These are phyloP conservation scores for Hamamelis virginiana DNA, from an alignment of 164 flowering plant genomes.

Conservation along the genomic window DNA sequence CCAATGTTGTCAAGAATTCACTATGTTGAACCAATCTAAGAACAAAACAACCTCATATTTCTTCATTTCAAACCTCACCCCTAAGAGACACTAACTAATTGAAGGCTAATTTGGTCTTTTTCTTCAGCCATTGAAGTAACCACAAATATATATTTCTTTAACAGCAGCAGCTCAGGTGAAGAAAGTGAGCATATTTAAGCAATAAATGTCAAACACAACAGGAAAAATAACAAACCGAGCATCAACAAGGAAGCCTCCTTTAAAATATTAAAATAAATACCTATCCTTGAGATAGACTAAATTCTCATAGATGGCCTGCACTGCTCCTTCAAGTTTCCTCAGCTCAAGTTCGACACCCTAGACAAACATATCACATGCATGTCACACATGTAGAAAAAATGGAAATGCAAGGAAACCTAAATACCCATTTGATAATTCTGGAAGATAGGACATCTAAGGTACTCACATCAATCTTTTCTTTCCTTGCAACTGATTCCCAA, in stretches of 20 bases:
- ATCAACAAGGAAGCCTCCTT: background rate
- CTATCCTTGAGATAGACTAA: conserved; percentile 66
- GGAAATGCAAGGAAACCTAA: background rate
- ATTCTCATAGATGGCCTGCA: conserved; percentile 79
- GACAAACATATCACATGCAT: background rate
- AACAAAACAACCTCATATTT: too few species aligned
- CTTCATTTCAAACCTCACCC: too few species aligned
- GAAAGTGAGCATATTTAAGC: background rate
- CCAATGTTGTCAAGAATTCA: too few species aligned
- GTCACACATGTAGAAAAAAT: background rate
- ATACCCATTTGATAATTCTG: background rate
- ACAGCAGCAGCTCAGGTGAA: background rate
- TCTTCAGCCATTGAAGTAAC: too few species aligned
- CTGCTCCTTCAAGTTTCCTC: conserved; percentile 60
- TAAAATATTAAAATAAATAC: conserved; percentile 25
- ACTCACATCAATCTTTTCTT: conserved; percentile 45
- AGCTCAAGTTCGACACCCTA: conserved; percentile 50
- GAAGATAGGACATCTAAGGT: background rate
- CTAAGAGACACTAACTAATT: too few species aligned
- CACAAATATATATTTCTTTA: background rate
- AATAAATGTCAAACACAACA: background rate
- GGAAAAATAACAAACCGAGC: background rate
- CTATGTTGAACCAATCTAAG: too few species aligned
- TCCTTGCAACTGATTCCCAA: conserved; percentile 45
- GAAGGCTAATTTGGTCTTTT: too few species aligned